phyloP scores from a whole-genome alignment of 169 alveolate genomes.

The Plasmodium coatneyi region DNA sequence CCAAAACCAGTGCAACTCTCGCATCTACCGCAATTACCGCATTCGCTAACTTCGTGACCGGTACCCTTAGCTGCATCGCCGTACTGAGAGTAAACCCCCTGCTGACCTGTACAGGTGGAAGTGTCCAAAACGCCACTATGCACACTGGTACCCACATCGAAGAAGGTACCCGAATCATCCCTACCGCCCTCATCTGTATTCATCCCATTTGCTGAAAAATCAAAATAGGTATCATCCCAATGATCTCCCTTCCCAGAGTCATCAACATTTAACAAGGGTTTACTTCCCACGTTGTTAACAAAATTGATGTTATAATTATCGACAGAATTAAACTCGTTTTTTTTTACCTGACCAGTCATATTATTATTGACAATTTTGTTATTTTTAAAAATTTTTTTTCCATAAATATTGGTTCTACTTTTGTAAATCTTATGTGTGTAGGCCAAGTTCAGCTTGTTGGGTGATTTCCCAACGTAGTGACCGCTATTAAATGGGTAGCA shows the following conservation, averaged over 20 bases:
- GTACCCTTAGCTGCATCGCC: background rate
- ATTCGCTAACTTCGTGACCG: background rate
- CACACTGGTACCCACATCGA: background rate
- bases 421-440: constrained; percentile 52
- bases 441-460: constrained; percentile 28
- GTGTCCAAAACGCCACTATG: background rate
- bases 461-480: background rate
- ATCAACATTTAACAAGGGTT: background rate
- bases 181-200: background rate
- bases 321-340: background rate
- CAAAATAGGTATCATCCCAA: background rate
- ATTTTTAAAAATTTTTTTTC: background rate
- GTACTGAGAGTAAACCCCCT: background rate
- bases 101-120: background rate
- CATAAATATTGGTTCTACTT: background rate
- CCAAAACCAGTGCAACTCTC: background rate
- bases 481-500: background rate
- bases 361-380: background rate
- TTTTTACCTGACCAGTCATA: background rate
- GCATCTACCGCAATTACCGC: background rate
- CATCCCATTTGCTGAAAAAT: background rate
- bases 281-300: background rate
- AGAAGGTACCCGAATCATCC: background rate
- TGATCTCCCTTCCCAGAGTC: background rate
- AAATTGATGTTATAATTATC: background rate